phyloP scores from a whole-genome alignment of 495 filamentous ascomycete genomes.

The Tuber magnatum region DNA sequence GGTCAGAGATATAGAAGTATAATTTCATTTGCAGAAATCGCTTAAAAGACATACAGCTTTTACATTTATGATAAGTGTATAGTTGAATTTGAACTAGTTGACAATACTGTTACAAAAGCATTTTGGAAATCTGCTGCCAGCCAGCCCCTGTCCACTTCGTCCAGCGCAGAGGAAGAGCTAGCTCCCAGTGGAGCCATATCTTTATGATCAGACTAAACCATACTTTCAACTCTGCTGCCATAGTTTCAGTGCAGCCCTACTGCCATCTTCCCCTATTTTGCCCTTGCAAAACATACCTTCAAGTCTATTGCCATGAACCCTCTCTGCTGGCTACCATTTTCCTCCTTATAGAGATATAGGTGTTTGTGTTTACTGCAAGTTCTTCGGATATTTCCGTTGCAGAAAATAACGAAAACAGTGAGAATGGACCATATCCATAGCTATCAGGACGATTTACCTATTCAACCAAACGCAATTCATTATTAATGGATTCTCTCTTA shows the following conservation, averaged over 20 bases:
- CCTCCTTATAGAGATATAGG: background rate
- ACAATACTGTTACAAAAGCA: too few species aligned
- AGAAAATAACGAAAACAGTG: background rate
- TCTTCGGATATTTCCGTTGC: background rate
- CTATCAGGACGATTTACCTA: background rate
- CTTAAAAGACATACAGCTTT: background rate
- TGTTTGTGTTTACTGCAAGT: background rate
- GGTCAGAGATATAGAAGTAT: background rate
- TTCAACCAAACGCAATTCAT: background rate
- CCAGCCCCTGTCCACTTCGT: background rate
- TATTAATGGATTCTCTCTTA: background rate
- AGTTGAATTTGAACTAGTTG: too few species aligned
- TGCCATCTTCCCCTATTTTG: background rate
- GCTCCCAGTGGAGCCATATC: background rate
- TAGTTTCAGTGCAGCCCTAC: background rate
- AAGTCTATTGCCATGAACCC: background rate
- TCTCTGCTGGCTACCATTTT: background rate
- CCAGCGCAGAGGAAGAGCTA: background rate
- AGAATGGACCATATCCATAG: background rate
- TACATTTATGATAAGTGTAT: background rate
- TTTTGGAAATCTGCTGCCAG: background rate
- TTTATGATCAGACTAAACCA: background rate
- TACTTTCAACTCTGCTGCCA: background rate
- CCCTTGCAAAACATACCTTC: background rate
- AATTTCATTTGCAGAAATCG: background rate